Evolutionary conservation across 2,329 filamentous ascomycete genomes (phyloP), one percentile per base, ranked within the genome.

Genomic region (Metarhizium sp.): DNA sequence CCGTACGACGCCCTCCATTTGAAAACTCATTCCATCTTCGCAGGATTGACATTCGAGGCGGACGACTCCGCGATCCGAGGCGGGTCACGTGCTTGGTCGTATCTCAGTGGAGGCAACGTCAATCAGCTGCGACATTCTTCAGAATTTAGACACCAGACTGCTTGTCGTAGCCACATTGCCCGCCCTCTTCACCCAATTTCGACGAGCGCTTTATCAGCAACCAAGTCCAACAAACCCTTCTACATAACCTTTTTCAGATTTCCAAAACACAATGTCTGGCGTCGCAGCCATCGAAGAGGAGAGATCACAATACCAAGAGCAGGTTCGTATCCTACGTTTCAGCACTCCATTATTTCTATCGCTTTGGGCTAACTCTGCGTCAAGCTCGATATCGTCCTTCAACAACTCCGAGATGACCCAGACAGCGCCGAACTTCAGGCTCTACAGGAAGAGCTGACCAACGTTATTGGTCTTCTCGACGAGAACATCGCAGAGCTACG

Each of bases 401-500:
- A 82, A 55, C 87, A 88, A 61, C 82, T 95, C 56, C 85, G 87
- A 70, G 85, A 88, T 70, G 89, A 94, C 66, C 86, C 91, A 60
- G 86, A 87, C 57, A 92, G 90, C 71, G 77, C 76, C 64, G 90
- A 92, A 71, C 84, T 95, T 66, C 79, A 86, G 66, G 82, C 80
- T 67, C 82, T 96, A 69, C 86, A 87, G 73, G 76, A 81, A 69
- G 90, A 95, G 78, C 83, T 96, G 74, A 81, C 90, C 77, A 81
- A 86, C 74, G 84, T 90, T 72, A 87, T 97, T 72, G 79, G 81
- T 69, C 81, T 91, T 63, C 83, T 90, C 72, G 83, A 92, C 76
- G 84, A 86, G 67, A 83, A 86, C 64, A 87, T 96, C 71, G 85
- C 86, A 74, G 88, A 94, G 72, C 79, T 94, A 69, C 86, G 88